These are phyloP conservation scores for Peronospora belbahrii DNA, from an alignment of 352 stramenopile species.

Conservation along the genomic window DNA sequence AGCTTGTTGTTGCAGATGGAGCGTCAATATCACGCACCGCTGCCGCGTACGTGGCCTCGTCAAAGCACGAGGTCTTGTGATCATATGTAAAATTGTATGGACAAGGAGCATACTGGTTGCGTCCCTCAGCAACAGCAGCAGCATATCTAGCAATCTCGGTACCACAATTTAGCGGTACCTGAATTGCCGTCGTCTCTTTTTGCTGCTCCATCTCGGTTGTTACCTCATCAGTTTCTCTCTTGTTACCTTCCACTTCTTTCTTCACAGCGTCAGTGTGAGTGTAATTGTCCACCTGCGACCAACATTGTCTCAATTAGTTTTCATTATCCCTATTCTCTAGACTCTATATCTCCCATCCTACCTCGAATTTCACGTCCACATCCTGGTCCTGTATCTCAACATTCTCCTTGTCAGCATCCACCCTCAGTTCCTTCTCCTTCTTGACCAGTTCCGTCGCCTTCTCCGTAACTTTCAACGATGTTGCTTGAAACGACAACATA, in stretches of 20 bases:
- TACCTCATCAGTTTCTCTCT: conserved; percentile 3
- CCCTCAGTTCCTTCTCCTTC: neutral
- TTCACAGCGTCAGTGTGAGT: neutral
- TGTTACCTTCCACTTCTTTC: conserved; percentile 5
- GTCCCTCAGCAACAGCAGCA: neutral
- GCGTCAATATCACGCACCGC: conserved; percentile 58
- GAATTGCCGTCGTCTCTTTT: conserved; percentile 21
- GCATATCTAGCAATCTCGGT: neutral
- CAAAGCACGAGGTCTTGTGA: conserved; percentile 65
- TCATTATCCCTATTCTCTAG: conserved; percentile 2
- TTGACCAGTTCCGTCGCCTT: neutral
- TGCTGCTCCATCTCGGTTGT: conserved; percentile 2
- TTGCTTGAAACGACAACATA: conserved; percentile 55
- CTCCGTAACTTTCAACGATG: conserved; percentile 13
- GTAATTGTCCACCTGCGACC: conserved; percentile 9
- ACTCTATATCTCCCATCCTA: neutral
- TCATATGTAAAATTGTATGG: conserved; percentile 51
- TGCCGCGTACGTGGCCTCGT: conserved; percentile 43
- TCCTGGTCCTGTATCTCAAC: neutral
- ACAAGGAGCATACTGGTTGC: conserved; percentile 32
- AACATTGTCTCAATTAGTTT: neutral
- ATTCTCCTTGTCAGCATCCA: conserved; percentile 8
- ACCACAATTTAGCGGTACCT: neutral
- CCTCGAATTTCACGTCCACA: conserved; percentile 3
- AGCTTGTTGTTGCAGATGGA: conserved; percentile 16